These are phyloP conservation scores for Auriscalpium microsporum DNA, from an alignment of 768 basidiomycete genomes.

Conservation along the genomic window DNA sequence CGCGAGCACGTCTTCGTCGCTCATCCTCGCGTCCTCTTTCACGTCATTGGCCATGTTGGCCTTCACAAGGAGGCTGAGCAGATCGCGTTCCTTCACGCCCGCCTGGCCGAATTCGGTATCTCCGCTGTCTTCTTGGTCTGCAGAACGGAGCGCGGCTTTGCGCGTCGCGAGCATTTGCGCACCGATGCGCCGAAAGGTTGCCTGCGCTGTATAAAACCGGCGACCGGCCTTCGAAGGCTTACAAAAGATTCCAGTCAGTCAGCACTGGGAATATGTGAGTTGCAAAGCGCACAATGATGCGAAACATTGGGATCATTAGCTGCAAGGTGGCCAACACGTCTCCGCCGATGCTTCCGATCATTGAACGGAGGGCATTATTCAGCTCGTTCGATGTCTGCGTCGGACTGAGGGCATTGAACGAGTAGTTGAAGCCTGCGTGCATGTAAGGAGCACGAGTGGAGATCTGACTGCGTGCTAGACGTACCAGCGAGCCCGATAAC, in stretches of 20 bases:
- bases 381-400: constrained; percentile 23
- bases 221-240: too few species aligned
- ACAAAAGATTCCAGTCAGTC: too few species aligned
- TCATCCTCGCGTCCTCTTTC: constrained; percentile 17
- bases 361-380: constrained; percentile 24
- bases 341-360: constrained; percentile 15
- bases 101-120: constrained; percentile 4
- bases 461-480: too few species aligned
- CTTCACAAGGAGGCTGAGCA: constrained; percentile 21
- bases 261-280: too few species aligned
- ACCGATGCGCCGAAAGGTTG: constrained; percentile 44
- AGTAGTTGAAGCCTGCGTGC: constrained; percentile 30
- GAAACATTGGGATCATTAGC: constrained; percentile 28
- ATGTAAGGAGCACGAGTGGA: too few species aligned
- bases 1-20: constrained; percentile 24
- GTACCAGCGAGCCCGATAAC: constrained; percentile 15
- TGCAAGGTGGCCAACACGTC: constrained; percentile 24
- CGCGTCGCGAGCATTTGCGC: constrained; percentile 40
- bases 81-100: constrained; percentile 16
- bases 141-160: constrained; percentile 27
- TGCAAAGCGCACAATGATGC: constrained; percentile 28
- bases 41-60: constrained; percentile 25
- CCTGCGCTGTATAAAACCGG: constrained; percentile 19
- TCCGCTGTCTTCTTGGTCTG: neutral
- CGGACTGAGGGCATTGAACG: constrained; percentile 25